These are phyloP conservation scores for Lactifluus subvellereus DNA, from an alignment of 768 basidiomycete species.

Conservation along the genomic window DNA sequence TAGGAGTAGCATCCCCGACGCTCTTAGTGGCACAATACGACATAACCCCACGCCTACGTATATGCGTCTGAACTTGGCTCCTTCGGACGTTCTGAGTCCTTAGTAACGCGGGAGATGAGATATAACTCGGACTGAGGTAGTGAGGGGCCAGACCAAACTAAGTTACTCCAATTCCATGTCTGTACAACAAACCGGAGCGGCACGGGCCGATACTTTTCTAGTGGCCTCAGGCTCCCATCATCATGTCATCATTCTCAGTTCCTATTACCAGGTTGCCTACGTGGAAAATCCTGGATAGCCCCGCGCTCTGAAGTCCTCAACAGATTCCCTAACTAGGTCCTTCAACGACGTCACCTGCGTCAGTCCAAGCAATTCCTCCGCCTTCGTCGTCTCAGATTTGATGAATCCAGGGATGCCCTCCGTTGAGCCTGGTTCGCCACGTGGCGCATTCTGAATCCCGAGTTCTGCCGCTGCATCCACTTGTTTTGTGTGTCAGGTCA, in stretches of 20 bases:
- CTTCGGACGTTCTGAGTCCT: too few relatives aligned
- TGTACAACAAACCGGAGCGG: neutral
- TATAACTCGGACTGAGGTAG: too few relatives aligned
- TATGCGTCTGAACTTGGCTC: too few relatives aligned
- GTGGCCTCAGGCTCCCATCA: too few relatives aligned
- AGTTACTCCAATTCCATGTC: too few relatives aligned
- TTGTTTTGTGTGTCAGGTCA: neutral
- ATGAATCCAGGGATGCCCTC: neutral
- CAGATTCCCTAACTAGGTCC: constrained; percentile 9
- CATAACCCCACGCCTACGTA: too few relatives aligned
- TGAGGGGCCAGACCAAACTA: too few relatives aligned
- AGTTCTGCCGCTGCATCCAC: constrained; percentile 12
- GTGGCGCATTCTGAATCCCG: constrained; percentile 5
- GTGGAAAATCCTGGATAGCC: constrained; percentile 11
- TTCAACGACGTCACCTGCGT: neutral
- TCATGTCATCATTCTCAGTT: neutral
- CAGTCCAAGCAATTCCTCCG: constrained; percentile 8
- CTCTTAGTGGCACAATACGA: too few relatives aligned
- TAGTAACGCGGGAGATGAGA: too few relatives aligned
- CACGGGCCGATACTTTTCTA: neutral
- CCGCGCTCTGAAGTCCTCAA: constrained; percentile 11
- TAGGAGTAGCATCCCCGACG: too few relatives aligned
- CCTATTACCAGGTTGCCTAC: neutral
- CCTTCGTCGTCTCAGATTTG: neutral
- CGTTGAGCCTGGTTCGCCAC: constrained; percentile 11